Evolutionary conservation across 345 rosid species (phyloP).

Genomic region (Lepidium sativum): DNA sequence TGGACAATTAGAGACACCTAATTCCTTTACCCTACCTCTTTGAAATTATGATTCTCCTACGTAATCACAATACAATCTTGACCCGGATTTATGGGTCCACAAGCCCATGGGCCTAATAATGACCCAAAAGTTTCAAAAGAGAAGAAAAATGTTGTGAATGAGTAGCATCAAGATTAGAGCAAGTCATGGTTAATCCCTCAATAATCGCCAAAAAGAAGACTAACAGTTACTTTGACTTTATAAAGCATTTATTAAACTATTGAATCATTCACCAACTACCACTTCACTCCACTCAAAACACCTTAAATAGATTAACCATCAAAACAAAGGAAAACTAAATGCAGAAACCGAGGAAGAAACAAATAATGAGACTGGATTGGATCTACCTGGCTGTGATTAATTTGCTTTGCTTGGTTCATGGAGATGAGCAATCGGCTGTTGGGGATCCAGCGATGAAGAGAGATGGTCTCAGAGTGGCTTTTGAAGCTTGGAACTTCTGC

Average conservation of each 20-base stretch:
- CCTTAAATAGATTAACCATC: neutral
- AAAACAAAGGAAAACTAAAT: neutral
- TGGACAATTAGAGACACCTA: neutral
- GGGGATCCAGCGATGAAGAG: constrained; percentile 87
- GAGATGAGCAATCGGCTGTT: constrained; percentile 33
- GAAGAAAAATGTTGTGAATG: neutral
- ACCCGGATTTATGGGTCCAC: neutral
- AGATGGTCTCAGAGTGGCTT: constrained; percentile 61
- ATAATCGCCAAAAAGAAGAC: constrained; percentile 7
- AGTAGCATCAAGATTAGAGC: neutral
- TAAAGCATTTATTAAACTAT: neutral
- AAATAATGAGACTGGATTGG: neutral
- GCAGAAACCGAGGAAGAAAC: neutral
- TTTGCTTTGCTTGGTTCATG: constrained; percentile 17
- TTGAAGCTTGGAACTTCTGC: constrained; percentile 92
- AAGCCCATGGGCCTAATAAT: constrained; percentile 10
- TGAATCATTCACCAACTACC: constrained; percentile 22
- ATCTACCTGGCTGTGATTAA: neutral
- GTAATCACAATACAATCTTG: neutral
- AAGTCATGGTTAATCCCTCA: constrained; percentile 15
- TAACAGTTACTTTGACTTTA: constrained; percentile 8
- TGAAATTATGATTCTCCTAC: neutral
- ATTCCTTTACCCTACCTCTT: neutral
- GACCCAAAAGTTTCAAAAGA: neutral
- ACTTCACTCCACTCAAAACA: constrained; percentile 10